Base-by-base conservation (phyloP, 768 basidiomycete genomes). In the Coprinopsis sp. region DNA sequence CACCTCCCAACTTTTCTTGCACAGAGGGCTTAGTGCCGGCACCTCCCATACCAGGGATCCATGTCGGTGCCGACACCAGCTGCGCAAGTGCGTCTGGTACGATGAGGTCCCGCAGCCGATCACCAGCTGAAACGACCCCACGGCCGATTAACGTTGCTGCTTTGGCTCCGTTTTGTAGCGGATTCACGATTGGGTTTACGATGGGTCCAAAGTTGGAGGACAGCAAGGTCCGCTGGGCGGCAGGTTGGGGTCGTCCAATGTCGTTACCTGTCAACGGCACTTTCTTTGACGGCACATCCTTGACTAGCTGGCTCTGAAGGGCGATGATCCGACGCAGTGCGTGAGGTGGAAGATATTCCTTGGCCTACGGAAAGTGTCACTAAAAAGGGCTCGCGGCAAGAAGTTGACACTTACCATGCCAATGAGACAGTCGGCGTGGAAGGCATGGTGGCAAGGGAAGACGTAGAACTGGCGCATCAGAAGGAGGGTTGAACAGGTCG, bases 341-440 rank as follows among this genome's bases (percentile, higher is more conserved):
- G 51, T 82, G 72, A 1, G 92, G 74, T 11, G 94, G 86, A 12
- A 97, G 71, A 67, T 87, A 91, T 54, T 96, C 93, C 62, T 91
- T 98, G 19, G 84, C 91, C 95, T 98, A 56, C 19, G 28, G 28
- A 41, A 51, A 40, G 37, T 33, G 34, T 44, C n/a, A 39, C 49
- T 45, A 53, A 60, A 41, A 44, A n/a, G 23, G 23, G 10, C 41
- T 18, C 22, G n/a, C 14, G 18, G 44, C 2, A 31, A 37, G 37
- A 21, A 24, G 39, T 23, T 48, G 24, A 19, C 33, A 69, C 91
- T 60, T 58, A 97, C 96, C 77, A 96, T 72, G 22, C 85, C 82
- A 62, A 99, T 93, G 44, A 98, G 72, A 68, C 96, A 98, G 62
- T 99, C 95, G 5, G 92, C 92, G 67, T 98, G 96, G 79, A 98